Evolutionary conservation across 2,329 filamentous ascomycete species (phyloP).

Genomic region (Neofusicoccum sp.): DNA sequence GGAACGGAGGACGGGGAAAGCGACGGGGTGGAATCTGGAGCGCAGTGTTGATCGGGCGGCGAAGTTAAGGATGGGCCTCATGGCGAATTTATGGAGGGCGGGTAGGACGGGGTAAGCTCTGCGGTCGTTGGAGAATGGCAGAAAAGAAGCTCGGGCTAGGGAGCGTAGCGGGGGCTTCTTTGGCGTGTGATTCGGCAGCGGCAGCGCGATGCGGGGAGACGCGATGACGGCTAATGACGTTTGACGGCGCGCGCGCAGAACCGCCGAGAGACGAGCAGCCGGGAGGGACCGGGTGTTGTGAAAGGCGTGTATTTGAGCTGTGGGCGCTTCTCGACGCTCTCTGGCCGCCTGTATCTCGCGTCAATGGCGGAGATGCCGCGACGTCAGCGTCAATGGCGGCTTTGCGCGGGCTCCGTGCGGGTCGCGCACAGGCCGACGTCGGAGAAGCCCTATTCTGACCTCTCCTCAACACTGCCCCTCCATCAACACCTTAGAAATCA

Average conservation of each 20-base stretch:
- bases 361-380: conserved; percentile 17
- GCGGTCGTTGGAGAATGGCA: neutral
- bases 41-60: conserved; percentile 21
- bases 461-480: neutral
- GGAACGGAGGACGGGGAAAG: conserved; percentile 35
- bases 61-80: conserved; percentile 22
- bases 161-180: neutral
- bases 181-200: neutral
- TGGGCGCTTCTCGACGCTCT: neutral
- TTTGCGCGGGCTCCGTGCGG: neutral
- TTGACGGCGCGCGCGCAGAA: neutral
- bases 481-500: neutral
- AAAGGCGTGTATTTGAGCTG: neutral
- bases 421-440: neutral
- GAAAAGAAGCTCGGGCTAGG: neutral
- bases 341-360: conserved; percentile 1
- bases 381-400: conserved; percentile 19
- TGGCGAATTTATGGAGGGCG: conserved; percentile 13
- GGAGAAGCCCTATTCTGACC: neutral
- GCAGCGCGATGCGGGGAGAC: conserved; percentile 8
- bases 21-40: conserved; percentile 32
- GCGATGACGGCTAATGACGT: conserved; percentile 9
- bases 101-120: neutral
- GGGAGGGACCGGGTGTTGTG: too few relatives aligned
- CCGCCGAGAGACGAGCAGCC: neutral